These are phyloP conservation scores for Podospora fimiseda DNA, from an alignment of 495 filamentous ascomycete species.

Conservation along the genomic window DNA sequence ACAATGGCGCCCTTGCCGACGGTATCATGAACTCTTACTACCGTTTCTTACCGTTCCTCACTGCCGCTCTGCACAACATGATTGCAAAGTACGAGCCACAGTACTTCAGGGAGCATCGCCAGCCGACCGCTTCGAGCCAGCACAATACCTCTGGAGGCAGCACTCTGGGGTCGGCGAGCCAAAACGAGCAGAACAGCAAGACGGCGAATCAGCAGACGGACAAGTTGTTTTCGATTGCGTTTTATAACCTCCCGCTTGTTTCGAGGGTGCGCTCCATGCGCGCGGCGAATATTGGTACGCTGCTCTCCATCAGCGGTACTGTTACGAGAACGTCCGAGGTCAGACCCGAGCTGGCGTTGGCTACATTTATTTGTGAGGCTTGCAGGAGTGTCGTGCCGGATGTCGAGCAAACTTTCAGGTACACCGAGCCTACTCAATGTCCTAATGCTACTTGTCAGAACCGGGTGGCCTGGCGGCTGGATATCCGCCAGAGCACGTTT, in stretches of 20 bases:
- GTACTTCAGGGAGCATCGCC: conserved; percentile 86
- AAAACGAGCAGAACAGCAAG: conserved; percentile 59
- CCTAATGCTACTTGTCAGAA: conserved; percentile 90
- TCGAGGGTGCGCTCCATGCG: conserved; percentile 83
- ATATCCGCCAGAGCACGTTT: conserved; percentile 95
- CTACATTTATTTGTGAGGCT: conserved; percentile 85
- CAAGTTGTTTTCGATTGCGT: conserved; percentile 89
- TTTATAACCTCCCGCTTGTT: conserved; percentile 94
- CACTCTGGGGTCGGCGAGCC: conserved; percentile 54
- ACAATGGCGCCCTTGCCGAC: conserved; percentile 67
- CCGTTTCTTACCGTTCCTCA: conserved; percentile 88
- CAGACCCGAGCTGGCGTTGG: conserved; percentile 83
- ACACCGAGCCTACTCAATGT: conserved; percentile 93
- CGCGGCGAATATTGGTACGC: conserved; percentile 82
- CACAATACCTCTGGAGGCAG: conserved; percentile 65
- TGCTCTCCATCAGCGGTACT: conserved; percentile 92
- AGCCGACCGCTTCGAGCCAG: conserved; percentile 55
- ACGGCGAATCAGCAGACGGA: conserved; percentile 94
- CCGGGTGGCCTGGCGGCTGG: conserved; percentile 81
- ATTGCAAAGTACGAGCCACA: conserved; percentile 90
- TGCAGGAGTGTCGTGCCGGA: conserved; percentile 77
- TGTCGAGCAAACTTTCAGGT: conserved; percentile 95
- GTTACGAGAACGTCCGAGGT: conserved; percentile 97
- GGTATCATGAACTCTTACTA: conserved; percentile 90
- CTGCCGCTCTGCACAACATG: conserved; percentile 80